These are phyloP conservation scores for Anthracocystis setariae DNA, from an alignment of 1,284 basidiomycete genomes.

Conservation along the genomic window DNA sequence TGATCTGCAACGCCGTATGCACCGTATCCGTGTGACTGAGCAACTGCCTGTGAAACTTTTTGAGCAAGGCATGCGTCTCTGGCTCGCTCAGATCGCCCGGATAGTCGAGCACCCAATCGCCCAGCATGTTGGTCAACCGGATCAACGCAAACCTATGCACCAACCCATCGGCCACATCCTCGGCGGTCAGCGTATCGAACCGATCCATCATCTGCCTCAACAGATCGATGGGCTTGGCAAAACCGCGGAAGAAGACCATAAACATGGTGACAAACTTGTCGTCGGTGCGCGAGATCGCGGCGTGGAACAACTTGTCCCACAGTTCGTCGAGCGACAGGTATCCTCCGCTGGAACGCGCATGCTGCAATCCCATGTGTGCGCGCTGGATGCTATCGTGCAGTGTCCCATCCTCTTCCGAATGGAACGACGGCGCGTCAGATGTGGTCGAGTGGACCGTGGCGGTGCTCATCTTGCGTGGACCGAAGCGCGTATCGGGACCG, in stretches of 20 bases:
- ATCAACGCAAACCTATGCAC: slow-evolving; percentile 60
- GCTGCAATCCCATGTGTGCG: slow-evolving; percentile 54
- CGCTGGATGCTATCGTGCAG: slow-evolving; percentile 47
- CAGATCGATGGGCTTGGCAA: slow-evolving; percentile 58
- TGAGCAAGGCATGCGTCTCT: slow-evolving; percentile 49
- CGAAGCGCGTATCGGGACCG: slow-evolving; percentile 5
- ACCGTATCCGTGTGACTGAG: slow-evolving; percentile 47
- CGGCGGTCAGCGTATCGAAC: slow-evolving; percentile 51
- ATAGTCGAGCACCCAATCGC: slow-evolving; percentile 63
- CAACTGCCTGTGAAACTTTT: slow-evolving; percentile 46
- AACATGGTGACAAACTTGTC: slow-evolving; percentile 58
- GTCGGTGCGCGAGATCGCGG: slow-evolving; percentile 58
- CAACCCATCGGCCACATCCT: slow-evolving; percentile 46
- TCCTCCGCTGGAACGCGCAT: slow-evolving; percentile 52
- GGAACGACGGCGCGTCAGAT: slow-evolving; percentile 33
- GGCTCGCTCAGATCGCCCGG: slow-evolving; percentile 60
- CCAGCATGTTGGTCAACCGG: slow-evolving; percentile 54
- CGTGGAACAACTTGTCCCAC: slow-evolving; percentile 63
- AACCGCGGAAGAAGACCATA: slow-evolving; percentile 63
- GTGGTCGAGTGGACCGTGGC: slow-evolving; percentile 40
- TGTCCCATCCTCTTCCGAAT: slow-evolving; percentile 44
- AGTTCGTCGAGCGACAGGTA: slow-evolving; percentile 62
- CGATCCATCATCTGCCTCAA: slow-evolving; percentile 52
- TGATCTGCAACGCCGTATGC: slow-evolving; percentile 49
- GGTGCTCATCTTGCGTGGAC: slow-evolving; percentile 52